Evolutionary conservation across 2,329 filamentous ascomycete genomes (phyloP).

Genomic region (Remersonia thermophila): DNA sequence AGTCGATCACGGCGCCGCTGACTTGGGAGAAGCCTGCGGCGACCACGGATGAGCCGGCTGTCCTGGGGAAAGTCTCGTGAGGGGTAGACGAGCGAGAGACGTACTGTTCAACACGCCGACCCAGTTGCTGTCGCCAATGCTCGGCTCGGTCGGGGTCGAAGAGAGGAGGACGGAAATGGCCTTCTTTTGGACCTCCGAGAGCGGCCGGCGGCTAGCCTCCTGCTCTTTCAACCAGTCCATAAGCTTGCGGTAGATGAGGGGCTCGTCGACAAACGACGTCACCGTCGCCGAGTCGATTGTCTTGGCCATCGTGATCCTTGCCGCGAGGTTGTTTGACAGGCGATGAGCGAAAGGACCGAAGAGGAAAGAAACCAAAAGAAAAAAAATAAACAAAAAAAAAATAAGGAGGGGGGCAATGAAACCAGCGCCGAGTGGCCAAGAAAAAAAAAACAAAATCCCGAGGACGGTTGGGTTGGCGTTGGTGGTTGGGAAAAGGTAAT

Average conservation of each 20-base stretch:
- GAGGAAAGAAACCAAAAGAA: too few relatives aligned
- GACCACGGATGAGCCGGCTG: neutral
- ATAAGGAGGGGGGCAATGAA: too few relatives aligned
- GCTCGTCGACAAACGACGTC: slow-evolving; percentile 2
- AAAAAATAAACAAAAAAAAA: too few relatives aligned
- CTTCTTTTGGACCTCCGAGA: slow-evolving; percentile 28
- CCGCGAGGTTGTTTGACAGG: neutral
- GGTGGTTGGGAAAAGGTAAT: too few relatives aligned
- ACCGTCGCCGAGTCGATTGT: neutral
- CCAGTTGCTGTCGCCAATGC: slow-evolving; percentile 25
- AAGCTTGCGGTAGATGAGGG: slow-evolving; percentile 23
- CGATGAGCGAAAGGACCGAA: too few relatives aligned
- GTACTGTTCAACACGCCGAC: slow-evolving; percentile 27
- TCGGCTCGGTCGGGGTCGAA: slow-evolving; percentile 8
- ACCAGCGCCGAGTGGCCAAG: too few relatives aligned
- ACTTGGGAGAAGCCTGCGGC: slow-evolving; percentile 4
- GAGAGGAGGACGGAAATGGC: slow-evolving; percentile 29
- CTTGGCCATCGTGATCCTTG: neutral
- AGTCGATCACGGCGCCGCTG: slow-evolving; percentile 10
- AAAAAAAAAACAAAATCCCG: too few relatives aligned
- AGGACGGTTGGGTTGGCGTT: too few relatives aligned
- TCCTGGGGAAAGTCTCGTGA: neutral
- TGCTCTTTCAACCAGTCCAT: slow-evolving; percentile 30
- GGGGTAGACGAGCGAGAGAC: neutral
- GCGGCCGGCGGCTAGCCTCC: slow-evolving; percentile 23